These are phyloP conservation scores for Dictyostelium capitatum DNA, from an alignment of 78 protist species.

Conservation along the genomic window DNA sequence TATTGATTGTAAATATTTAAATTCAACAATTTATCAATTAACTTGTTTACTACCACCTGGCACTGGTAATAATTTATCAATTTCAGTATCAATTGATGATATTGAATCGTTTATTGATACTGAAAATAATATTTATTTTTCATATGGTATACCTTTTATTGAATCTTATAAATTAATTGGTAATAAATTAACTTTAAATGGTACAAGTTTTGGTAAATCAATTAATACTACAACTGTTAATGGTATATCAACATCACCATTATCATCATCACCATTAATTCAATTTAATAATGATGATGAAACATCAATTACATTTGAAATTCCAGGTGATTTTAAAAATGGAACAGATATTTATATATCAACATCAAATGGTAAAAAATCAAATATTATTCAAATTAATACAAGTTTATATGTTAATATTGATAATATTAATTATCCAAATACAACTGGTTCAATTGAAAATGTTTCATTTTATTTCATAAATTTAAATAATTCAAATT, in stretches of 20 bases:
- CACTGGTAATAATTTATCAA: not conserved
- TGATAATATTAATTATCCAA: not conserved
- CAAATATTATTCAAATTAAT: not conserved
- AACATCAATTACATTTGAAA: not conserved
- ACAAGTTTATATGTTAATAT: not conserved
- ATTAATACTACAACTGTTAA: not conserved
- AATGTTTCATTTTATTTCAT: not conserved
- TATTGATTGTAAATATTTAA: not conserved
- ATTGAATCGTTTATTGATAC: not conserved
- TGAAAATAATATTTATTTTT: not conserved
- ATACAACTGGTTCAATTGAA: not conserved
- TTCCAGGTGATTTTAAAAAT: not conserved
- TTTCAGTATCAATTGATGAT: not conserved
- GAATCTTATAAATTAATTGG: not conserved
- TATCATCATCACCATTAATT: not conserved
- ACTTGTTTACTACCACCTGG: not conserved
- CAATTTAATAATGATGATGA: not conserved
- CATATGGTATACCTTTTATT: conserved; percentile 12
- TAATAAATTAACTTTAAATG: not conserved
- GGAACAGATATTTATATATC: not conserved
- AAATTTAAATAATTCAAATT: not conserved
- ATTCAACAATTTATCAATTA: not conserved
- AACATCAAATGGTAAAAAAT: not conserved
- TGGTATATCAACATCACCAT: not conserved
- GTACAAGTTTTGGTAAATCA: not conserved